Percentiles rank a stretch among this genome's conserved stretches.
These are phyloP conservation scores for Boletus rubroflammeus DNA, from an alignment of 768 basidiomycete genomes.

Conservation along the genomic window DNA sequence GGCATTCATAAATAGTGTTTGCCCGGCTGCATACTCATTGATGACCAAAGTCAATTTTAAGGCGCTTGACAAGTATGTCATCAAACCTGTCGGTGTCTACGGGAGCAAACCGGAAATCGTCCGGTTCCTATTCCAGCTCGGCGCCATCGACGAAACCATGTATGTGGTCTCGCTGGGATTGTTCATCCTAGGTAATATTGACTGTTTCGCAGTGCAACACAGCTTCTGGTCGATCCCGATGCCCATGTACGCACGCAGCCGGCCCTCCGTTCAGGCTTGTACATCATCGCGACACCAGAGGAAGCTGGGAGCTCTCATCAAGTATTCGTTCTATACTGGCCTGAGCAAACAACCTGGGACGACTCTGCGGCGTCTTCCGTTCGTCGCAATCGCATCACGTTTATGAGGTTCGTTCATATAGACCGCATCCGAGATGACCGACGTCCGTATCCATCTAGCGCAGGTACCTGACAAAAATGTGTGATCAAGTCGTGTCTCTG, in stretches of 20 bases:
- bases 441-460: neutral
- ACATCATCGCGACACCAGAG: conserved; percentile 11
- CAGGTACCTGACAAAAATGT: conserved; percentile 59
- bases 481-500: conserved; percentile 52
- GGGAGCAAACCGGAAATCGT: conserved; percentile 52
- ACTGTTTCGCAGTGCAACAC: conserved; percentile 7
- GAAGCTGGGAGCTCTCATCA: conserved; percentile 11
- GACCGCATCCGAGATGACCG: neutral
- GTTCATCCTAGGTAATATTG: neutral
- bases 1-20: conserved; percentile 45
- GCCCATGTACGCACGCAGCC: conserved; percentile 2
- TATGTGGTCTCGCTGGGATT: conserved; percentile 22
- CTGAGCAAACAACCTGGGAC: conserved; percentile 56
- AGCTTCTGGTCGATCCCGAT: conserved; percentile 15
- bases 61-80: conserved; percentile 39
- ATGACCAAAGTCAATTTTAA: conserved; percentile 58
- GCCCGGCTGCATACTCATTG: conserved; percentile 49
- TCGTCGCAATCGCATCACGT: conserved; percentile 51
- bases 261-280: conserved; percentile 21
- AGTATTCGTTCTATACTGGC: conserved; percentile 58
- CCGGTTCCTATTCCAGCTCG: conserved; percentile 38
- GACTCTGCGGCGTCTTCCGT: conserved; percentile 44
- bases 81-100: conserved; percentile 51
- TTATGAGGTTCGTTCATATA: conserved; percentile 47
- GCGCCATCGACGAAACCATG: conserved; percentile 38